Evolutionary conservation across 2,329 filamentous ascomycete species (phyloP), one percentile per base, ranked within the genome.

Genomic region (Colletotrichum phormii): DNA sequence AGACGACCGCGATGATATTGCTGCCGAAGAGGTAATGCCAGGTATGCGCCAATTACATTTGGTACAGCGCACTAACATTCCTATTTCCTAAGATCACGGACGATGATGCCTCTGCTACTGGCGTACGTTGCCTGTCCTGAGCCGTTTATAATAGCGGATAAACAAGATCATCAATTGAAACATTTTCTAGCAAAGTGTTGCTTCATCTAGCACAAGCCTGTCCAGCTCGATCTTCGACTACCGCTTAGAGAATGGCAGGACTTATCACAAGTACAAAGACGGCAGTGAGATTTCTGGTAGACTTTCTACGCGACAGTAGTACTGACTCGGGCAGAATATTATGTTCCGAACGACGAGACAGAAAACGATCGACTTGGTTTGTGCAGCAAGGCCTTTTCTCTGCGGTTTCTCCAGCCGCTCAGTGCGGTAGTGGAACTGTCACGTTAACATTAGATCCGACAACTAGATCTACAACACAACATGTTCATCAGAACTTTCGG

Each of bases 401-500:
- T 5, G 35, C 35, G 12, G 13, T 37, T 13, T 6, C 35, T 5
- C 15, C 12, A 12, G 13, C 35, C 13, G 35, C 12, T 15, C 12
- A 13, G 12, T 37, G 12, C 35, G 35, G 5, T 37, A 29, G 12
- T n/a, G 3, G 24, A 22, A 57, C 3, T 13, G 8, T n/a, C 12
- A 31, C 8, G 26, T 7, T 18, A 18, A 57, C 13, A 5, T 18
- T 15, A 15, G 35, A 6, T 12, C 51, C 24, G 54, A 57, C 13
- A 13, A 8, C 24, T 18, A 77, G 80, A 83, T 65, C 69, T 83
- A 0, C 81, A 83, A 75, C 82, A 83, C 66, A 78, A 82, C 46
- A 67, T 82, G 0, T 81, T 80, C 46, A 55, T 71, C 0, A 73
- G 83, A 5, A 82, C 80, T 0, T 76, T 81, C 8, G 75, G 77